Evolutionary conservation across 345 rosid genomes (phyloP), one percentile per base, ranked within the genome.

Genomic region (Cardamine resedifolia): DNA sequence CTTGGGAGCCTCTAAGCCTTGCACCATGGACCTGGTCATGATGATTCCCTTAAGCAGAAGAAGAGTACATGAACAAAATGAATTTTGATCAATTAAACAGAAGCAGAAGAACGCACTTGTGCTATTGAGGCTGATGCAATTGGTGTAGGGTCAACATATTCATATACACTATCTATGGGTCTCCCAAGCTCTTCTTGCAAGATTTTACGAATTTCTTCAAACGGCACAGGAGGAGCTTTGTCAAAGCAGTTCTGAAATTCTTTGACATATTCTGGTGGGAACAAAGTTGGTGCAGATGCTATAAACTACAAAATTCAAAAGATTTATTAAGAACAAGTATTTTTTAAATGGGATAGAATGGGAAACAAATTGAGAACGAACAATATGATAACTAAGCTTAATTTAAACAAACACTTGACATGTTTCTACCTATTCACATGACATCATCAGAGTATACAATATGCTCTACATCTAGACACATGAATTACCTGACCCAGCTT

Each of bases 71-170:
- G 68, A 68, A 56, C 45, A 64, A 52, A 44, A 61, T 20, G 64
- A 75, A 36, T 5, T 14, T 60, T 0, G 10, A 24, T 21, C 36
- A 41, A 31, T 21, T 21, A 34, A 41, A 12, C 28, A 39, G 34
- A 58, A 56, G 68, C 15, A 62, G n/a, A 71, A 63, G 41, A 52
- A 63, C 71, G 53, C 36, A 89, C 96, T 89, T 94, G 98, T 36
- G 98, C 98, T 80, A 94, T 84, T 52, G 97, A 94, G 73, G 98
- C 98, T 43, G 98, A 91, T 72, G 98, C 98, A 80, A 94, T 61
- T 71, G 98, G 98, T 5, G 82, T 80, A 61, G 96, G 92, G 75
- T 94, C 91, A 77, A 94, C 85, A 80, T 84, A 91, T 70, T 86
- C 97, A 51, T 85, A 91, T 34, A 91, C 86, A 52, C 86, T 85